These are phyloP conservation scores for Ecytonucleospora hepatopenaei DNA, from an alignment of 371 early-diverging fungal genomes.

Conservation along the genomic window DNA sequence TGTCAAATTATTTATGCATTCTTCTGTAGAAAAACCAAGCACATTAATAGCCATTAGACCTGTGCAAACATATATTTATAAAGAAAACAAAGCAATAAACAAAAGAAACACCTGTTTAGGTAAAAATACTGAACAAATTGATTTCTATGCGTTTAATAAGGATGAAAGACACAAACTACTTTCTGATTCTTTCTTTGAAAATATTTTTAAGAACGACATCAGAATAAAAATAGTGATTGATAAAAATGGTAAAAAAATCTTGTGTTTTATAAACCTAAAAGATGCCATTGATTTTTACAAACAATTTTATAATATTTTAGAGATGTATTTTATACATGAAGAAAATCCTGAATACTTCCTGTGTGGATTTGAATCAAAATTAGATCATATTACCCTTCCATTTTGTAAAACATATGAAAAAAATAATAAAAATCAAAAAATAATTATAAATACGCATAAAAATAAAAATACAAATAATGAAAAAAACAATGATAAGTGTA, in stretches of 20 bases:
- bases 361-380: too few species aligned
- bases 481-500: background rate
- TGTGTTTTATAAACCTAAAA: slow-evolving; percentile 25
- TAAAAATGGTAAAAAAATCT: slow-evolving; percentile 1
- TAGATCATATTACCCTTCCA: too few species aligned
- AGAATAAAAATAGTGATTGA: slow-evolving; percentile 23
- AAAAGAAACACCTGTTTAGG: background rate
- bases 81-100: slow-evolving; percentile 2
- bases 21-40: slow-evolving; percentile 30
- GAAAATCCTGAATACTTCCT: slow-evolving; percentile 8
- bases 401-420: too few species aligned
- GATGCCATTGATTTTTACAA: slow-evolving; percentile 44
- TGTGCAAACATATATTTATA: background rate
- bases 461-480: background rate
- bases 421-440: too few species aligned
- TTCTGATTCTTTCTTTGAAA: background rate
- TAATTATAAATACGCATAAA: background rate
- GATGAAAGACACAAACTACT: background rate
- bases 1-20: slow-evolving; percentile 20
- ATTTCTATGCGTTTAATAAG: background rate
- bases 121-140: background rate
- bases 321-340: slow-evolving; percentile 21
- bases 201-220: slow-evolving; percentile 29
- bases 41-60: slow-evolving; percentile 23
- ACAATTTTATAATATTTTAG: slow-evolving; percentile 23